Conservation (phyloP, 257 asterid genomes). For the Solanum clarkiae region DNA sequence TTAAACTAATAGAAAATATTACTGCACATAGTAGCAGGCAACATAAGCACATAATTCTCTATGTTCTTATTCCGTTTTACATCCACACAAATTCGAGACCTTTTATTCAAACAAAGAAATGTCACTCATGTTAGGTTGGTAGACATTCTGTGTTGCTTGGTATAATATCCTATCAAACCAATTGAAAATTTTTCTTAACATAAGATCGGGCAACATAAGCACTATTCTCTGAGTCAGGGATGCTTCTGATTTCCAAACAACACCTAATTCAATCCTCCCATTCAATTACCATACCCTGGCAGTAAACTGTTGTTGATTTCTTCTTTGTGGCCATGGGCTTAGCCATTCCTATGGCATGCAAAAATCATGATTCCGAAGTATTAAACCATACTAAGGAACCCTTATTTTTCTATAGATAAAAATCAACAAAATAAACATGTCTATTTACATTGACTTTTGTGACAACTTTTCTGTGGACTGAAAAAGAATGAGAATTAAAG, state of each 20-base stretch:
- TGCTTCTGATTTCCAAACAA: not conserved
- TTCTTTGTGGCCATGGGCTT: not conserved
- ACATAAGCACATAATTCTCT: not conserved
- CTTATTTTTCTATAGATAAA: not conserved
- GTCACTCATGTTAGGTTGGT: not conserved
- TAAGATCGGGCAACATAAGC: not conserved
- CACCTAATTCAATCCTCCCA: not conserved
- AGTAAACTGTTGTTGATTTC: not conserved
- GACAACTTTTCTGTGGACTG: too few relatives aligned
- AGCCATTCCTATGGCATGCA: not conserved
- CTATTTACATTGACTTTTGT: too few relatives aligned
- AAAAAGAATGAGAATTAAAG: too few relatives aligned
- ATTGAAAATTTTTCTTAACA: not conserved
- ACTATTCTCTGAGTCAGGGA: not conserved
- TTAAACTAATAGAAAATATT: not conserved
- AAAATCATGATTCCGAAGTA: not conserved
- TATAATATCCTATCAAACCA: not conserved
- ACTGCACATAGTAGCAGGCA: not conserved
- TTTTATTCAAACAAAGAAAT: not conserved
- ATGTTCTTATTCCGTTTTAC: not conserved
- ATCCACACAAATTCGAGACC: not conserved
- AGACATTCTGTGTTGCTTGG: not conserved
- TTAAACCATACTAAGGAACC: not conserved
- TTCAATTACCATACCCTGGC: not conserved
- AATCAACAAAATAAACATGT: not conserved